Base-by-base conservation (phyloP, 2,329 filamentous ascomycete species). In the Colletotrichum neosansevieriae region DNA sequence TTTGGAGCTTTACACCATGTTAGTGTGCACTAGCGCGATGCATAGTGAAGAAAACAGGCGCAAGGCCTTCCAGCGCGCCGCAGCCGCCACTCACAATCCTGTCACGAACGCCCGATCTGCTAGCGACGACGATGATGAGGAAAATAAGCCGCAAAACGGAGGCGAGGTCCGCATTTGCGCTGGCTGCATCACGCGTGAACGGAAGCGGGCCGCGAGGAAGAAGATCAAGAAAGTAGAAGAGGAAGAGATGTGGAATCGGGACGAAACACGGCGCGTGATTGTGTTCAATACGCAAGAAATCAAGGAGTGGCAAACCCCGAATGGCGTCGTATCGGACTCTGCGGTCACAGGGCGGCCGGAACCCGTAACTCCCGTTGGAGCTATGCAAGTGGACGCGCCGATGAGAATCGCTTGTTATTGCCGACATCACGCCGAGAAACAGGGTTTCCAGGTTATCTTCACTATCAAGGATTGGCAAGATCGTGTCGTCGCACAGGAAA, bases 371-470 rank as follows among this genome's bases (percentile, higher is more conserved):
- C 83, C 79, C 50, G 53, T 72, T 11, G 89, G 88, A 58, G 88
- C 91, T 6, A 89, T 93, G 83, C 91, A 94, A 75, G 90, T 97
- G 21, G 91, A 94, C 72, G 89, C 93, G 2, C 94, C 94, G 0
- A 97, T 98, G 94, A 91, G 95, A 10, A 98, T 99, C 74, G 94
- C 94, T 24, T 99, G 95, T 78, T 99, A 98, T 80, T 98, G 95
- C 80, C 90, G 95, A 19, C 95, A 99, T 77, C 95, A 98, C 74
- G 90, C 92, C 68, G 96, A 98, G 80, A 98, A 98, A 82, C 84
- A 91, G 72, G 95, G 95, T 2, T 99, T 98, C 80, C 85, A 87
- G 71, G 94, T 98, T 74, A 97, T 99, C 71, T 97, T 98, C 79
- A 98, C 95, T 1, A 86, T 99, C 75, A 97, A 94, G 76, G 93